A percentile compares a stretch with the other conserved stretches of the same genome.
These are phyloP conservation scores for Hansfordia pulvinata DNA, from an alignment of 2,329 filamentous ascomycete species.

Conservation along the genomic window DNA sequence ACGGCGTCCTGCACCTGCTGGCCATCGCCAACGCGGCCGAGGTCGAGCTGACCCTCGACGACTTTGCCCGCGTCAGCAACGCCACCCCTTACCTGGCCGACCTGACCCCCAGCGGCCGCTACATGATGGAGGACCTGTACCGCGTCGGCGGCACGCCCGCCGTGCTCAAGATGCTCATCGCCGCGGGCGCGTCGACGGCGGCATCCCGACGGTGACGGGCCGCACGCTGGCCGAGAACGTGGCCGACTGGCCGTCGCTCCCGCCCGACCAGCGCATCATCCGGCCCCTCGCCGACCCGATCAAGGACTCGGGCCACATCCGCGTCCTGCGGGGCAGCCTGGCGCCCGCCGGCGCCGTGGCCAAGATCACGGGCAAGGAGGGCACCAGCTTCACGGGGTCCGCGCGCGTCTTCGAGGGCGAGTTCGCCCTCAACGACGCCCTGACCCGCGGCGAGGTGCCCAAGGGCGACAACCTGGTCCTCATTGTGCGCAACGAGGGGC, in stretches of 20 bases:
- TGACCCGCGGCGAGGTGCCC: slow-evolving; percentile 52
- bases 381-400: slow-evolving; percentile 64
- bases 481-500: slow-evolving; percentile 86
- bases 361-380: slow-evolving; percentile 95
- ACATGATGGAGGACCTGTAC: slow-evolving; percentile 69
- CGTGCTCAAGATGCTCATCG: slow-evolving; percentile 61
- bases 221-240: slow-evolving; percentile 65
- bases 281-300: slow-evolving; percentile 58
- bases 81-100: slow-evolving; percentile 80
- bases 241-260: slow-evolving; percentile 49
- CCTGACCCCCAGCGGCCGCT: slow-evolving; percentile 69
- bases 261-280: slow-evolving; percentile 62
- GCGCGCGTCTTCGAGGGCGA: slow-evolving; percentile 84
- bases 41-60: slow-evolving; percentile 64
- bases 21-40: slow-evolving; percentile 82
- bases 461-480: slow-evolving; percentile 74
- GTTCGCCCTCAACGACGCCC: slow-evolving; percentile 58
- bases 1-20: slow-evolving; percentile 77
- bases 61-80: slow-evolving; percentile 69
- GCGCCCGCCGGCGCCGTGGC: slow-evolving; percentile 82
- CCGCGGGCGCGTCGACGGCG: slow-evolving; percentile 55
- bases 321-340: slow-evolving; percentile 77
- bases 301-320: slow-evolving; percentile 76
- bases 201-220: slow-evolving; percentile 60
- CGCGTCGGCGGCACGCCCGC: slow-evolving; percentile 63